Evolutionary conservation across 2,329 filamentous ascomycete species (phyloP).

Genomic region (Hyphodiscus sp.): DNA sequence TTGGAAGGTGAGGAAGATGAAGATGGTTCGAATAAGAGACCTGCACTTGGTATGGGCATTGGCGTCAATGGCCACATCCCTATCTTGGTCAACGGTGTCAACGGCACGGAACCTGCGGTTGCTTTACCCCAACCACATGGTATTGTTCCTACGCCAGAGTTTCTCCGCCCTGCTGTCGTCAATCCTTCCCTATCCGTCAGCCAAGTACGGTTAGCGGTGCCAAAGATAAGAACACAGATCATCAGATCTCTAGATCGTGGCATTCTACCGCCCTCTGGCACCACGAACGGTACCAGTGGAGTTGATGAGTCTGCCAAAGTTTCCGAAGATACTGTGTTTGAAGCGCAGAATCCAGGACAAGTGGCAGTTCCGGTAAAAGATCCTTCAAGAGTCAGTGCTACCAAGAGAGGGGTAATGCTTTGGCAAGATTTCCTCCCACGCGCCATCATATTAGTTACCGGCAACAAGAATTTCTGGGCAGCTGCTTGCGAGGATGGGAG

Average conservation of each 20-base stretch:
- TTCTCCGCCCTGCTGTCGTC: slow-evolving; percentile 78
- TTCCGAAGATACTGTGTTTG: slow-evolving; percentile 69
- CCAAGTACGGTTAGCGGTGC: slow-evolving; percentile 80
- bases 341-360: slow-evolving; percentile 74
- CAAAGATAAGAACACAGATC: slow-evolving; percentile 77
- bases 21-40: slow-evolving; percentile 50
- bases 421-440: slow-evolving; percentile 94
- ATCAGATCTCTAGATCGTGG: slow-evolving; percentile 71
- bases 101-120: slow-evolving; percentile 73
- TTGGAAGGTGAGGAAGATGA: slow-evolving; percentile 70
- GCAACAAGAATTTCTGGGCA: slow-evolving; percentile 85
- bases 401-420: slow-evolving; percentile 69
- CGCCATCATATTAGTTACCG: slow-evolving; percentile 82
- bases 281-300: slow-evolving; percentile 33
- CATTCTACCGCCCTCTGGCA: slow-evolving; percentile 34
- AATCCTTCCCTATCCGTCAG: slow-evolving; percentile 77
- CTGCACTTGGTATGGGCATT: slow-evolving; percentile 38
- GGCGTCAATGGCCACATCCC: slow-evolving; percentile 62
- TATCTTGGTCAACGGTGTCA: slow-evolving; percentile 68
- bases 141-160: slow-evolving; percentile 68
- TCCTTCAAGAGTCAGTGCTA: slow-evolving; percentile 76
- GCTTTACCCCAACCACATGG: slow-evolving; percentile 53
- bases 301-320: slow-evolving; percentile 56
- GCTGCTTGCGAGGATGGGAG: slow-evolving; percentile 90
- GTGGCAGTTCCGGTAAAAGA: slow-evolving; percentile 61